Conservation (phyloP, 768 basidiomycete genomes). For the Asterophora parasitica region DNA sequence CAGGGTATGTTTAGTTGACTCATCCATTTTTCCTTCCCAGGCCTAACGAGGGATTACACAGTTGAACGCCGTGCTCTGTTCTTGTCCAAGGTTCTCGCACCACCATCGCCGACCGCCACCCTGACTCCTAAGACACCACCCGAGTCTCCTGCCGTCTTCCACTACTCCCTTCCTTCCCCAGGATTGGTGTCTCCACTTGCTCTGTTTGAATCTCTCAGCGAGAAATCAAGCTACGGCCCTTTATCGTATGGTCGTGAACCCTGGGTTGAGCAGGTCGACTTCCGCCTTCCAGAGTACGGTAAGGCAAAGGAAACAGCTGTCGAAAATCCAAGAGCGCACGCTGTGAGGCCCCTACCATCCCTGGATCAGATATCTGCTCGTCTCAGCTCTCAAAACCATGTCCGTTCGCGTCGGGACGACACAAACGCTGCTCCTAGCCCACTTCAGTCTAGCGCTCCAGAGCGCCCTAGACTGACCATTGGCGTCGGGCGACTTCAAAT, state of each 20-base stretch:
- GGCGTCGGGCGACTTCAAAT: slow-evolving; percentile 40
- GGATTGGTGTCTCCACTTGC: slow-evolving; percentile 60
- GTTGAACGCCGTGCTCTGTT: slow-evolving; percentile 73
- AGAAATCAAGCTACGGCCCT: slow-evolving; percentile 25
- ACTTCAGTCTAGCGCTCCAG: slow-evolving; percentile 28
- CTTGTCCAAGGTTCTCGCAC: slow-evolving; percentile 67
- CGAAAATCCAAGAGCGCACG: neutral
- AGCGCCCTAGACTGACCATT: slow-evolving; percentile 24
- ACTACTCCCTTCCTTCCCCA: slow-evolving; percentile 65
- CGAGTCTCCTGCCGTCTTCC: slow-evolving; percentile 65
- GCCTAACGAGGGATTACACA: slow-evolving; percentile 24
- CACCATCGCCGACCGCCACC: slow-evolving; percentile 56
- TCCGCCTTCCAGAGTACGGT: slow-evolving; percentile 33
- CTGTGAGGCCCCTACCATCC: slow-evolving; percentile 46
- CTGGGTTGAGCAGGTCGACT: slow-evolving; percentile 69
- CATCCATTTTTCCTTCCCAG: neutral
- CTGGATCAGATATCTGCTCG: slow-evolving; percentile 75
- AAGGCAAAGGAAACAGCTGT: slow-evolving; percentile 16
- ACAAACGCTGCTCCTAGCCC: slow-evolving; percentile 18
- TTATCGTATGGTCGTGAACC: slow-evolving; percentile 28
- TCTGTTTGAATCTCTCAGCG: slow-evolving; percentile 47
- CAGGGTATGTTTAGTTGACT: slow-evolving; percentile 47
- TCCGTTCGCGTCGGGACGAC: slow-evolving; percentile 19
- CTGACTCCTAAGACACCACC: slow-evolving; percentile 59
- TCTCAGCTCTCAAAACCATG: slow-evolving; percentile 37